Conservation (phyloP, 192 early-diverging fungal species). For the Podila clonocystis region DNA sequence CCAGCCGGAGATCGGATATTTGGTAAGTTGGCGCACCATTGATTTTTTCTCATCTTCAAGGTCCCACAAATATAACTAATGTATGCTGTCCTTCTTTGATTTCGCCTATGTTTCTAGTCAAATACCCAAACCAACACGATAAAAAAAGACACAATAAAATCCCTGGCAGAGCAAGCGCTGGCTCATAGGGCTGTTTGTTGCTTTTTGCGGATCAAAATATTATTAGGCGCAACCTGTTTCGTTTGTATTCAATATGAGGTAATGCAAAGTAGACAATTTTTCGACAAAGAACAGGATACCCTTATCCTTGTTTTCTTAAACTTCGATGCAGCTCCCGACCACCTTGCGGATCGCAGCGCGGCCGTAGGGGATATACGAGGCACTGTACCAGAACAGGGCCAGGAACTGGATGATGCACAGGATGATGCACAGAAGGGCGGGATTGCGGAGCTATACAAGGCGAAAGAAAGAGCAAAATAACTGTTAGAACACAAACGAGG, state of each 20-base stretch:
- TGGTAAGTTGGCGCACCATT: slow-evolving; percentile 52
- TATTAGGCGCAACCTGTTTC: too few relatives aligned
- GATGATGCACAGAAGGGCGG: slow-evolving; percentile 78
- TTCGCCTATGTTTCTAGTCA: slow-evolving; percentile 13
- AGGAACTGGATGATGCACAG: slow-evolving; percentile 88
- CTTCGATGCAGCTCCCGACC: slow-evolving; percentile 63
- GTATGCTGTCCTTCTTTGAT: not conserved
- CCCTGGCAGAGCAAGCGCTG: not conserved
- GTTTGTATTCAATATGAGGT: too few relatives aligned
- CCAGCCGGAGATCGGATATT: slow-evolving; percentile 57
- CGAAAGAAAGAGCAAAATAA: not conserved
- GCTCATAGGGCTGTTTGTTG: too few relatives aligned
- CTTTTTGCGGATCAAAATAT: too few relatives aligned
- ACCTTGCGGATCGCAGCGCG: slow-evolving; percentile 67
- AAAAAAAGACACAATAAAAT: not conserved
- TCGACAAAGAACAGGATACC: not conserved
- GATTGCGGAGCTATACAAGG: slow-evolving; percentile 51
- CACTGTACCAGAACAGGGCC: slow-evolving; percentile 89
- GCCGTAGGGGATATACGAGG: slow-evolving; percentile 95
- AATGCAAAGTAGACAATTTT: too few relatives aligned
- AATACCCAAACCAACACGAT: slow-evolving; percentile 46
- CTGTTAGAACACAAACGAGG: not conserved
- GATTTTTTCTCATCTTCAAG: not conserved
- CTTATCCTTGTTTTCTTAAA: not conserved
- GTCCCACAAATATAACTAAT: not conserved